A percentile compares a stretch with the other conserved stretches of the same genome.
These are phyloP conservation scores for Moricandia moricandioides DNA, from an alignment of 345 rosid species.

Conservation along the genomic window DNA sequence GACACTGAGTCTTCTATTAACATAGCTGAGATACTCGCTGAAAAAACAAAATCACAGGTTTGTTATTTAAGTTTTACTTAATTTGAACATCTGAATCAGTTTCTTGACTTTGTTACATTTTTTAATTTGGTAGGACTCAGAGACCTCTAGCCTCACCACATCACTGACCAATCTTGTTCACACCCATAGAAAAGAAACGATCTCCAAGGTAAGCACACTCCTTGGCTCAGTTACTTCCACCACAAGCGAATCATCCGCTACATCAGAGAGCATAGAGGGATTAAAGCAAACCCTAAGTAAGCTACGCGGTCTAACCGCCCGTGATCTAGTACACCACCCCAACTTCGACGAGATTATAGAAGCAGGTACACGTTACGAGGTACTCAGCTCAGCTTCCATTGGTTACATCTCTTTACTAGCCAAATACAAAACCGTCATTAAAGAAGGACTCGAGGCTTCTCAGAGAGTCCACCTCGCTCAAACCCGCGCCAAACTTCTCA, in stretches of 20 bases:
- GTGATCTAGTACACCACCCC: conserved; percentile 35
- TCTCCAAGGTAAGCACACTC: conserved; percentile 26
- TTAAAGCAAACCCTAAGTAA: conserved; percentile 27
- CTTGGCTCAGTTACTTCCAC: conserved; percentile 36
- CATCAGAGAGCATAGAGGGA: conserved; percentile 34
- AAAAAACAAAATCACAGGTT: conserved; percentile 26
- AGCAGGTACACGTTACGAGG: conserved; percentile 37
- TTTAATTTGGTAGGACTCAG: conserved; percentile 26
- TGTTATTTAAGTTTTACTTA: neutral
- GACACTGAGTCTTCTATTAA: conserved; percentile 27
- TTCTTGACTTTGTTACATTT: conserved; percentile 7
- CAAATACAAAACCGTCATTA: conserved; percentile 40
- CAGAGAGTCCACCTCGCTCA: conserved; percentile 36
- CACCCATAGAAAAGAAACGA: conserved; percentile 22
- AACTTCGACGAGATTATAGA: conserved; percentile 34
- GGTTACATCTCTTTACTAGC: conserved; percentile 43
- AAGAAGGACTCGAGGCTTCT: conserved; percentile 42
- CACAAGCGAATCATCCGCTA: conserved; percentile 37
- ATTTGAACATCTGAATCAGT: neutral
- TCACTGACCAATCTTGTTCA: conserved; percentile 31
- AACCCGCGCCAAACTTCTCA: conserved; percentile 33
- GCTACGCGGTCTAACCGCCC: conserved; percentile 35
- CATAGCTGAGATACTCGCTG: conserved; percentile 27
- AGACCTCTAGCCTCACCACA: conserved; percentile 23
- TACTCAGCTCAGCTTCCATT: conserved; percentile 37